Evolutionary conservation across 2,329 filamentous ascomycete species (phyloP), one percentile per base, ranked within the genome.

Genomic region (Botrytis medusae): DNA sequence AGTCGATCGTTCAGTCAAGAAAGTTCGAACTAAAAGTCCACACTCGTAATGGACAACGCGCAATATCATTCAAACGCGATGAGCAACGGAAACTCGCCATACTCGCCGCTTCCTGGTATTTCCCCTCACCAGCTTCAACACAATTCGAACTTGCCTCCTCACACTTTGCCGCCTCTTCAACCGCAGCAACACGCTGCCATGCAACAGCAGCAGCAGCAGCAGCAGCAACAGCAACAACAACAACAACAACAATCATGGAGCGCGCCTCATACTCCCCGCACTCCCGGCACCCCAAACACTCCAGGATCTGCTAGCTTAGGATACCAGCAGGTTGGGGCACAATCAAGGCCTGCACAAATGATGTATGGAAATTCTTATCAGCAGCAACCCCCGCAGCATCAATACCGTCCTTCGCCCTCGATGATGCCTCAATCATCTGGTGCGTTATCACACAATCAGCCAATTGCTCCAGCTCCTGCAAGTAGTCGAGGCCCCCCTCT

Each of bases 401-500:
- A 73, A 62, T 91, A 90, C 80, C 84, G 85, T 54, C 86, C 86
- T 14, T 87, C 88, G 10, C 85, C 85, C 67, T 84, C 84, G 68
- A 91, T 92, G 87, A 87, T 93, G 84, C 87, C 90, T 64, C 90
- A 92, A 82, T 84, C 90, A 37, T 90, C 90, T 18, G 87, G 88
- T 65, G 86, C 91, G 62, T 87, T 90, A 78, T 89, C 90, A 71
- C 92, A 93, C 81, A 91, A 91, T 63, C 92, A 93, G 82, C 90
- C 91, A 48, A 93, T 94, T 80, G 92, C 92, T 61, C 92, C 92
- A 25, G 92, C 92, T 60, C 91, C 92, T 60, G 84, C 83, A 67
- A 84, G 82, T 74, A 84, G 85, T 59, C 86, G 88, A 54, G 84
- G 84, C 32, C 88, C 89, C 74, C 86, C 78, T 29, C 68, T 92